Conservation (phyloP, 306 rosid species). For the Citrullus amarus region DNA sequence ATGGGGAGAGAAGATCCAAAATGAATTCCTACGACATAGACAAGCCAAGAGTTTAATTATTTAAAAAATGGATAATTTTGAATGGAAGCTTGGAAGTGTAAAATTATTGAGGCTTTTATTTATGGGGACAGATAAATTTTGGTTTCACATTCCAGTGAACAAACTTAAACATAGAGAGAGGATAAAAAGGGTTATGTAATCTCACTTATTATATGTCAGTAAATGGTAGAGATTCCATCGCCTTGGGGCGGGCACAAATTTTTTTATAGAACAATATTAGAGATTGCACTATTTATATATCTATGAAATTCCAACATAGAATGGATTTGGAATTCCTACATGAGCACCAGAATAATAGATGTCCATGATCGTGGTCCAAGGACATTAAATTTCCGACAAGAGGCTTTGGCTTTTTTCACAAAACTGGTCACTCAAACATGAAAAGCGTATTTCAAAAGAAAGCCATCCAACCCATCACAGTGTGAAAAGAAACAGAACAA, state of each 20-base stretch:
- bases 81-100: not conserved
- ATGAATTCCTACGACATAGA: not conserved
- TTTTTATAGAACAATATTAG: not conserved
- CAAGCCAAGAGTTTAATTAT: not conserved
- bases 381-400: not conserved
- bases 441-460: not conserved
- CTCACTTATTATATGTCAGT: not conserved
- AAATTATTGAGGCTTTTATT: not conserved
- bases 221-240: not conserved
- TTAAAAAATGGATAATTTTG: not conserved
- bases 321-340: not conserved
- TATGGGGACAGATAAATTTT: not conserved
- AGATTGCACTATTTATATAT: not conserved
- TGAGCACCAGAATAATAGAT: not conserved
- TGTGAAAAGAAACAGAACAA: not conserved
- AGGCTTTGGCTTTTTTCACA: too few relatives aligned
- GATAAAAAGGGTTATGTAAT: not conserved
- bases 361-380: not conserved
- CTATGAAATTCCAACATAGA: not conserved
- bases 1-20: not conserved
- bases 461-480: not conserved
- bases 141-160: not conserved
- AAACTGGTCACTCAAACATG: not conserved
- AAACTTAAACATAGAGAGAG: not conserved
- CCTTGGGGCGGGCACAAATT: not conserved